Base-by-base conservation (phyloP, 208 protist species). In the Leishmania tarentolae region DNA sequence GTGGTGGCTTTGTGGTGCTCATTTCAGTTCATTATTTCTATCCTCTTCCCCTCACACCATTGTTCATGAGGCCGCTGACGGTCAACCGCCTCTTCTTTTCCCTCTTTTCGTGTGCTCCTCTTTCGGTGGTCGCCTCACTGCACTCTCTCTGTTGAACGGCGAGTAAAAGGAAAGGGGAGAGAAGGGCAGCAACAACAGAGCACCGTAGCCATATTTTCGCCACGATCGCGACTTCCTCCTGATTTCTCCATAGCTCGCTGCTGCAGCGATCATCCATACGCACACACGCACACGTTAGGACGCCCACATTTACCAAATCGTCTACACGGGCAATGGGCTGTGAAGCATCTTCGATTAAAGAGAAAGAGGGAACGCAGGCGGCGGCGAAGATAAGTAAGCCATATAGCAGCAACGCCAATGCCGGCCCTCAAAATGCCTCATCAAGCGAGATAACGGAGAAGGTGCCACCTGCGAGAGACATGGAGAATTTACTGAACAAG, bases 261-360 rank as follows among this genome's bases (percentile, higher is more conserved):
- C 53, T 13, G n/a, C 76, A 7, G 17, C 74, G 53, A n/a, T 37
- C 15, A 11, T 35, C 21, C 21, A 42, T 52, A 63, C 46, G 17
- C 44, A 24, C 9, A 53, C 11, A 40, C 53, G 28, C 44, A 9
- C 70, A n/a, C 44, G 11, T 17, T 21, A 28, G 35, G 6, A 52
- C 19, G 21, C 37, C 42, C 44, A 24, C 70, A n/a, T 13, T 56
- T 46, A 47, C 3, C 44, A 56, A n/a, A 7, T 17, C 21, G 44
- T 56, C 28, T 47, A 75, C 44, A 24, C 15, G 46, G 70, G 3
- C 24, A 56, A 75, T 75, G 70, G 70, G 70, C 28, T 75, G 70
- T 75, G 31, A 75, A 46, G 46, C 4, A 46, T 75, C 70, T 37
- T 75, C 46, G 70, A 35, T 57, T 24, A 75, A 57, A n/a, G 68